These are phyloP conservation scores for Eimeria maxima DNA, from an alignment of 169 alveolate genomes.

Conservation along the genomic window DNA sequence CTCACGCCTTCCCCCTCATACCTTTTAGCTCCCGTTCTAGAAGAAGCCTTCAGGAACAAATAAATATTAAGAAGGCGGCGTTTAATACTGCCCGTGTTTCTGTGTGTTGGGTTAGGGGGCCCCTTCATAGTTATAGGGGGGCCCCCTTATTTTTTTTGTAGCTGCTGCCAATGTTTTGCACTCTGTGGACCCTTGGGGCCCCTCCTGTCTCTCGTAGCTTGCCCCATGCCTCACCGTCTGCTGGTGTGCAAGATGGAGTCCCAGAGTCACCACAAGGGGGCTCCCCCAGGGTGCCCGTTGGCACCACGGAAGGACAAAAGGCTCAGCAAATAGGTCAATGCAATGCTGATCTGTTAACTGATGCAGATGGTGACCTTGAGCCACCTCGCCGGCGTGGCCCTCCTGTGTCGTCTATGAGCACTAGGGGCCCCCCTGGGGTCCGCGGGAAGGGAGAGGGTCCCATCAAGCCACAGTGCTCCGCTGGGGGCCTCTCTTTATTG, in stretches of 20 bases:
- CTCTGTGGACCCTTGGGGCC: conserved; percentile 13
- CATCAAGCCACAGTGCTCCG: not conserved
- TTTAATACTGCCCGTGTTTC: no score
- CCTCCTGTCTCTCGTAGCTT: not conserved
- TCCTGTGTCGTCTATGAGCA: not conserved
- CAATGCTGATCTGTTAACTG: not conserved
- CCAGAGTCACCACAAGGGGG: not conserved
- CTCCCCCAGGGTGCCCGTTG: not conserved
- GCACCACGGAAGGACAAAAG: not conserved
- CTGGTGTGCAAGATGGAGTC: not conserved
- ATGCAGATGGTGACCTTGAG: conserved; percentile 42
- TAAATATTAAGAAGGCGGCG: no score
- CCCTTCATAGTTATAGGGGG: not conserved
- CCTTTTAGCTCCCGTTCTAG: not conserved
- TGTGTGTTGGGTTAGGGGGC: not conserved
- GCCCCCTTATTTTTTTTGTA: not conserved
- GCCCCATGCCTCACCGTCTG: not conserved
- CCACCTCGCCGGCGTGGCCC: conserved; percentile 10
- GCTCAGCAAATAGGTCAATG: not conserved
- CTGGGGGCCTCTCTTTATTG: not conserved
- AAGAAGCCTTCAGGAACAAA: not conserved
- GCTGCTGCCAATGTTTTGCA: not conserved
- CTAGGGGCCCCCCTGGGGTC: not conserved
- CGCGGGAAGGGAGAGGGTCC: not conserved
- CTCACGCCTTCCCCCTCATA: not conserved